phyloP scores from a whole-genome alignment of 2,329 filamentous ascomycete genomes.

The Trichophyton verrucosum region DNA sequence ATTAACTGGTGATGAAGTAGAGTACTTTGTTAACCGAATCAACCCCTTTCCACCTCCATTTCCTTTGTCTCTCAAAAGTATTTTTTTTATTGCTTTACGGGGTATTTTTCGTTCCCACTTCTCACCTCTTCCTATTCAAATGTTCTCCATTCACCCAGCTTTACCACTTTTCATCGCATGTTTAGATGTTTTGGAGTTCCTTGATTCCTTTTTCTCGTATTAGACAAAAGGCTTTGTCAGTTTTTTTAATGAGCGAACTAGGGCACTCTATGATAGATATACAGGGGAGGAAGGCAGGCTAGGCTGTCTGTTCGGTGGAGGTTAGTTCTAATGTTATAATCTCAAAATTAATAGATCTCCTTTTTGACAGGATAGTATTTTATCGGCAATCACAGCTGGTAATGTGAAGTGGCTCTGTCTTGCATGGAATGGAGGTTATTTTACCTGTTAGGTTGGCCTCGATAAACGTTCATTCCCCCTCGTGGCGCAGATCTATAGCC shows the following conservation, averaged over 20 bases:
- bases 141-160: not conserved
- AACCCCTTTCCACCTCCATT: not conserved
- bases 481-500: no score
- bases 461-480: no score
- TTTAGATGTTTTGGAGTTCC: not conserved
- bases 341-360: not conserved
- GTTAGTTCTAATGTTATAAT: not conserved
- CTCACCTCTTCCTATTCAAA: not conserved
- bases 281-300: not conserved
- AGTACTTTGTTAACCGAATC: not conserved
- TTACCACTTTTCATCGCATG: not conserved
- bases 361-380: not conserved
- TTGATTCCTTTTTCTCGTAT: not conserved
- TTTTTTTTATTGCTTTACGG: not conserved
- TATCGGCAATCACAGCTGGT: not conserved
- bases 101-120: not conserved
- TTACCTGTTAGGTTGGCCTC: no score
- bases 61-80: not conserved
- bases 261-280: not conserved
- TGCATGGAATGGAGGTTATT: no score
- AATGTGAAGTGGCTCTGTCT: not conserved
- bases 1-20: slow-evolving; percentile 46
- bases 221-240: not conserved
- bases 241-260: not conserved
- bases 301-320: not conserved